Evolutionary conservation across 2,329 filamentous ascomycete genomes (phyloP).

Genomic region (Drechslerella coelobrocha): DNA sequence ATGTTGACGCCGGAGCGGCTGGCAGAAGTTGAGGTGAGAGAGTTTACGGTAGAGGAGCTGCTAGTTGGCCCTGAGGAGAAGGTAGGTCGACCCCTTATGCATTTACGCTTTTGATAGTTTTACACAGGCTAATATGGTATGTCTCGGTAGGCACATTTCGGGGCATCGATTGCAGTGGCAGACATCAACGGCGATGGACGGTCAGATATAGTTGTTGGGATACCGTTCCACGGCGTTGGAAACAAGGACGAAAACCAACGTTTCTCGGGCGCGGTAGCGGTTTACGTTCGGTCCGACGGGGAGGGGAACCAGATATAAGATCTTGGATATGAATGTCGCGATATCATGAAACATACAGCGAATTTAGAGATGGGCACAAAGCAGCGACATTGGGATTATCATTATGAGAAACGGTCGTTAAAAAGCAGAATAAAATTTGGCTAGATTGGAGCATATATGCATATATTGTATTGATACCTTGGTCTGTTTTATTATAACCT

Average conservation of each 20-base stretch:
- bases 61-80: constrained; percentile 49
- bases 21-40: constrained; percentile 1
- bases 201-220: constrained; percentile 52
- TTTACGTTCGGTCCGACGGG: constrained; percentile 40
- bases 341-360: no score
- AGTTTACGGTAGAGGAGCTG: constrained; percentile 29
- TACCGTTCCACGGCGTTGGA: constrained; percentile 51
- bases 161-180: constrained; percentile 34
- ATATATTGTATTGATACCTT: no score
- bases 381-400: no score
- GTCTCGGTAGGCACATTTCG: constrained; percentile 38
- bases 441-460: no score
- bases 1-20: neutral
- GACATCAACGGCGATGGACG: constrained; percentile 38
- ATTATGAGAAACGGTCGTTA: no score
- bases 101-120: no score
- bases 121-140: constrained; percentile 20
- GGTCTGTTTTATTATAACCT: no score
- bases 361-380: no score
- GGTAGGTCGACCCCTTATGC: constrained; percentile 21
- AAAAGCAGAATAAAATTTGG: no score
- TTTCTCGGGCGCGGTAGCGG: constrained; percentile 52
- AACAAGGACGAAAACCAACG: constrained; percentile 47
- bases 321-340: no score
- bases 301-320: constrained; percentile 1